A percentile compares a stretch with the other conserved stretches of the same genome.
phyloP scores from a whole-genome alignment of 2,329 filamentous ascomycete genomes.

The Chaetomiaceae sp. region DNA sequence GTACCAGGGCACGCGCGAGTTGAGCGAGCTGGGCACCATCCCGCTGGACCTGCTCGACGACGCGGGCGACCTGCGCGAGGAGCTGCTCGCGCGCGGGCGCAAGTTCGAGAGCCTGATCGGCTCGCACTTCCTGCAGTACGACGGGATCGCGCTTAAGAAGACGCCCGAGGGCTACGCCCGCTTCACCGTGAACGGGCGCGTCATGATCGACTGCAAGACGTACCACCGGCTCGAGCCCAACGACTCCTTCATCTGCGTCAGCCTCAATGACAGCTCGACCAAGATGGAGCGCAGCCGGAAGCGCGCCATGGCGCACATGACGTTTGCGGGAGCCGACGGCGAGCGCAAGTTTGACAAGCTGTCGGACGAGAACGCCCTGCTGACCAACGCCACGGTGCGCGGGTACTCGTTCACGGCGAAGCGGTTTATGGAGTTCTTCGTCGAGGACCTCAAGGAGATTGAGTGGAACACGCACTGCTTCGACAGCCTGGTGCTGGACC shows the following conservation, averaged over 20 bases:
- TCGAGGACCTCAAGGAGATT: constrained; percentile 20
- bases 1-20: constrained; percentile 28
- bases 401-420: constrained; percentile 23
- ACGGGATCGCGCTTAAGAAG: constrained; percentile 25
- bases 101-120: constrained; percentile 35
- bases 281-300: constrained; percentile 12
- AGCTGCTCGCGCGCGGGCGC: constrained; percentile 31
- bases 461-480: constrained; percentile 25
- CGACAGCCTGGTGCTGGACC: constrained; percentile 22
- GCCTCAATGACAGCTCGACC: background rate
- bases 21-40: constrained; percentile 28
- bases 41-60: constrained; percentile 31
- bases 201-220: constrained; percentile 37
- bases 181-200: constrained; percentile 31
- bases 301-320: background rate
- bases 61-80: constrained; percentile 20
- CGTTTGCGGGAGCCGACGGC: constrained; percentile 7
- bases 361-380: constrained; percentile 21
- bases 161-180: constrained; percentile 15
- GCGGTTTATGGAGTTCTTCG: constrained; percentile 23
- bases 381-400: constrained; percentile 23
- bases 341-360: constrained; percentile 13
- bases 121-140: constrained; percentile 19
- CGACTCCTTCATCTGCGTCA: constrained; percentile 15
- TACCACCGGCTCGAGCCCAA: constrained; percentile 30